These are phyloP conservation scores for Jimgerdemannia flammicorona DNA, from an alignment of 192 early-diverging fungal genomes.

Conservation along the genomic window DNA sequence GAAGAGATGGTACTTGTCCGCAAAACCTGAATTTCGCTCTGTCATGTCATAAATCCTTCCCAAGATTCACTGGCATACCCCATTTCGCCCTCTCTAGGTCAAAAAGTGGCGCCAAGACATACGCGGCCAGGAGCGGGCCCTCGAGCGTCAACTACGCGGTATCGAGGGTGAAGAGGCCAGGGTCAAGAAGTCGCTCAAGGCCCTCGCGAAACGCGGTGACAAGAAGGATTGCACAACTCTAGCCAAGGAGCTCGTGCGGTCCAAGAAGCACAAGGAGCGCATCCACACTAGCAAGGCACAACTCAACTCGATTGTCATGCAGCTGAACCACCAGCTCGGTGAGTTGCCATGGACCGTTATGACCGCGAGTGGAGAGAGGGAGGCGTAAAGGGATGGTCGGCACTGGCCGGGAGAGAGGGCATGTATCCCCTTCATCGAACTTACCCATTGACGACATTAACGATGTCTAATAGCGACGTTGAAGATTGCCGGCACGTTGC, in stretches of 20 bases:
- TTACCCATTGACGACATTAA: neutral
- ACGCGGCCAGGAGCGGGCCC: slow-evolving; percentile 76
- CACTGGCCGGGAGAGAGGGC: neutral
- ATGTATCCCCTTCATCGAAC: neutral
- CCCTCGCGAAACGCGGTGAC: slow-evolving; percentile 88
- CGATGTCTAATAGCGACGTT: slow-evolving; percentile 55
- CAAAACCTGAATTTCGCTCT: neutral
- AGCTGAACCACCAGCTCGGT: slow-evolving; percentile 87
- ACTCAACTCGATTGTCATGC: slow-evolving; percentile 86
- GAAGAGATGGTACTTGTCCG: slow-evolving; percentile 49
- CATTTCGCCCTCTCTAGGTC: slow-evolving; percentile 46
- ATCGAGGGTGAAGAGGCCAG: slow-evolving; percentile 87
- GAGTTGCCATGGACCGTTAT: slow-evolving; percentile 9
- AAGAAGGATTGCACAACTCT: slow-evolving; percentile 61
- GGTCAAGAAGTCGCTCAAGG: slow-evolving; percentile 73
- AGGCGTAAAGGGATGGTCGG: neutral
- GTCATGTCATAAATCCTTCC: neutral
- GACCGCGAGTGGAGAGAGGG: neutral
- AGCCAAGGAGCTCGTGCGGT: slow-evolving; percentile 82
- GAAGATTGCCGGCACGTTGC: slow-evolving; percentile 84
- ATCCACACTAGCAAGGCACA: slow-evolving; percentile 88
- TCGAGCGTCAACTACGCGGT: slow-evolving; percentile 77
- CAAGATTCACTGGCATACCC: neutral
- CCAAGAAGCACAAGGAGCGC: slow-evolving; percentile 73
- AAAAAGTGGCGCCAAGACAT: slow-evolving; percentile 89